Conservation (phyloP, 2,329 filamentous ascomycete species). For the Thermoascus crustaceus region DNA sequence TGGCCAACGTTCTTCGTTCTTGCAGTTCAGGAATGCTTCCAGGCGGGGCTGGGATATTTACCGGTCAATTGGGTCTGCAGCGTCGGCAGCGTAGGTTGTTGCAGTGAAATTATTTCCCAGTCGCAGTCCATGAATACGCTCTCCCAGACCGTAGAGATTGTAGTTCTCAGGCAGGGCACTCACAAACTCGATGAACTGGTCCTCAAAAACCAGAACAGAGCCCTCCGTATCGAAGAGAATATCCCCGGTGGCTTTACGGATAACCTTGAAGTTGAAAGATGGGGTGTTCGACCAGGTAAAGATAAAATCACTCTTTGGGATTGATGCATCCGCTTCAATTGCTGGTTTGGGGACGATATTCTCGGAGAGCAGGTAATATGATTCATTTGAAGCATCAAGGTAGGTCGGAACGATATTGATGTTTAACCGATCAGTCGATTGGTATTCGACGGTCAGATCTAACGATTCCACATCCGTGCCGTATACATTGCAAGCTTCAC, state of each 20-base stretch:
- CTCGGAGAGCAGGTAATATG: slow-evolving; percentile 60
- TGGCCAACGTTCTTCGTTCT: no score
- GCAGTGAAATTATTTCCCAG: slow-evolving; percentile 66
- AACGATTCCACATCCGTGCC: slow-evolving; percentile 64
- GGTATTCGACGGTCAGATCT: slow-evolving; percentile 59
- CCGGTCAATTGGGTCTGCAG: slow-evolving; percentile 47
- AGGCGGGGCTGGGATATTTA: slow-evolving; percentile 13
- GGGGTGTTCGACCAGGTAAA: slow-evolving; percentile 51
- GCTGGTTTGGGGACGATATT: slow-evolving; percentile 52
- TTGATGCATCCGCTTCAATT: slow-evolving; percentile 33
- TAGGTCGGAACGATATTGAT: slow-evolving; percentile 62
- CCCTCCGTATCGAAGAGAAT: slow-evolving; percentile 60
- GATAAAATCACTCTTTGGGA: slow-evolving; percentile 36
- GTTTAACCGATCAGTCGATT: slow-evolving; percentile 57
- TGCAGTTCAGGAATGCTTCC: background rate
- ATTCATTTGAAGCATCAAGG: slow-evolving; percentile 52
- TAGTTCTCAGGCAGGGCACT: slow-evolving; percentile 60
- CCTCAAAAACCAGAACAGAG: slow-evolving; percentile 60
- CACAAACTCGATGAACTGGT: slow-evolving; percentile 69
- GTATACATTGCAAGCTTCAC: slow-evolving; percentile 60
- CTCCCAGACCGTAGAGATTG: slow-evolving; percentile 67
- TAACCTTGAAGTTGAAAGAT: slow-evolving; percentile 50
- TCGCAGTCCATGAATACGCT: slow-evolving; percentile 62
- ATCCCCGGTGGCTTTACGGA: slow-evolving; percentile 53
- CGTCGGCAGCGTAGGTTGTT: slow-evolving; percentile 61